Base-by-base conservation (phyloP, 345 rosid species). In the Streptanthus diversifolius region DNA sequence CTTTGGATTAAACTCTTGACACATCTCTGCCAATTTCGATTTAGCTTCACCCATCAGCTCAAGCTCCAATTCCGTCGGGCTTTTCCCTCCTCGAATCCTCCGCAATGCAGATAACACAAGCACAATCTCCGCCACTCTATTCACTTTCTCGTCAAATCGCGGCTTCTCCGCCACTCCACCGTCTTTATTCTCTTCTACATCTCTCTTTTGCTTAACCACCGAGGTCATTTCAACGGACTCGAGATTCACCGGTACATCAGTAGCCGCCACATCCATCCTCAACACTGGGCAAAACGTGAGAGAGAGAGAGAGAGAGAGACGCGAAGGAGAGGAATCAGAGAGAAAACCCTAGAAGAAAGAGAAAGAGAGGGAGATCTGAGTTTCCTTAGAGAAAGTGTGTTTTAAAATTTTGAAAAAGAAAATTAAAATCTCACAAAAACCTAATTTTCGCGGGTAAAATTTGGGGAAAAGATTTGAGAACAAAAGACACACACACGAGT, bases 71-170 rank as follows among this genome's bases (percentile, higher is more conserved):
- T 82, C 88, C 61, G 97, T 91, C n/a, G 97, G 96, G 17, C 29
- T 79, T 80, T 44, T 91, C 55, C 92, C 98, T 5, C 87, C 92
- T 41, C 97, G 82, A 79, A 88, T 86, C 84, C 81, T 80, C 68
- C 83, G 85, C 86, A 91, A 84, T 49, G 90, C 82, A 3, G 98
- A 88, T 83, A 93, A 64, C 63, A 89, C 92, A 63, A 93, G 77
- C 39, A 93, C 89, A 8, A 91, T 89, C 89, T 93, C 97, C 51
- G 98, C 96, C 66, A 89, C 96, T 56, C 91, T 74, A 37, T 75
- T 82, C 17, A 83, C 63, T 35, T 69, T 87, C 54, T 19, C 71
- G 33, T 78, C 48, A 25, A 70, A 68, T 5, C 84, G 80, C 18
- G 73, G 83, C 79, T 69, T 86, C 76, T 90, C 87, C 9, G 36